phyloP scores from a whole-genome alignment of 2,329 filamentous ascomycete species.

The Fusarium odoratissimum region DNA sequence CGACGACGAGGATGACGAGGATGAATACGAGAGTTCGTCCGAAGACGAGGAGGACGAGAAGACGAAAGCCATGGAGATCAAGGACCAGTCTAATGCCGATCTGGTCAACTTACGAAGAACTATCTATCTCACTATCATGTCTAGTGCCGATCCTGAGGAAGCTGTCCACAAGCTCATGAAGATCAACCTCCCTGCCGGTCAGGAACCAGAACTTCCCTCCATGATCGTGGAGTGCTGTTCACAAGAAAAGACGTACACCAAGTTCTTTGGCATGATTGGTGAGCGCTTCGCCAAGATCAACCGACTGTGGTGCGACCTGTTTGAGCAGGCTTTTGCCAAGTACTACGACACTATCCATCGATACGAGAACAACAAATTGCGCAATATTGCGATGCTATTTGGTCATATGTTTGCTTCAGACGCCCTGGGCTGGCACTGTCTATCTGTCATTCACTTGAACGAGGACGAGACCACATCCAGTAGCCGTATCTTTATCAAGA shows the following conservation, averaged over 20 bases:
- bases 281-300: slow-evolving; percentile 97
- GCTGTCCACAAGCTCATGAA: slow-evolving; percentile 97
- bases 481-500: slow-evolving; percentile 98
- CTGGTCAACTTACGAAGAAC: slow-evolving; percentile 92
- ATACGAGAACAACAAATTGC: slow-evolving; percentile 93
- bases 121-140: slow-evolving; percentile 98
- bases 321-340: slow-evolving; percentile 88
- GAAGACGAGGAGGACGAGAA: slow-evolving; percentile 80
- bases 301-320: slow-evolving; percentile 91
- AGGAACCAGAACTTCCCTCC: slow-evolving; percentile 90
- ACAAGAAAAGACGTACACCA: slow-evolving; percentile 96
- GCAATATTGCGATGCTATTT: slow-evolving; percentile 96
- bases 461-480: slow-evolving; percentile 97
- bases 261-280: slow-evolving; percentile 94
- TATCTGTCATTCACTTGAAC: slow-evolving; percentile 87
- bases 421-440: slow-evolving; percentile 90
- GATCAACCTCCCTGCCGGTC: slow-evolving; percentile 85
- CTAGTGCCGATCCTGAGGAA: slow-evolving; percentile 95
- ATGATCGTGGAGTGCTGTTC: slow-evolving; percentile 99
- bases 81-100: slow-evolving; percentile 96
- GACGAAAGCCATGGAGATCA: slow-evolving; percentile 90
- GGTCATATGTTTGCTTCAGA: slow-evolving; percentile 90
- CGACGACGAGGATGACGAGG: slow-evolving; percentile 77
- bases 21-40: slow-evolving; percentile 73
- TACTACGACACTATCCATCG: slow-evolving; percentile 99